Conservation (phyloP, 2,329 filamentous ascomycete species). For the Aspergillus ochraceoroseus region DNA sequence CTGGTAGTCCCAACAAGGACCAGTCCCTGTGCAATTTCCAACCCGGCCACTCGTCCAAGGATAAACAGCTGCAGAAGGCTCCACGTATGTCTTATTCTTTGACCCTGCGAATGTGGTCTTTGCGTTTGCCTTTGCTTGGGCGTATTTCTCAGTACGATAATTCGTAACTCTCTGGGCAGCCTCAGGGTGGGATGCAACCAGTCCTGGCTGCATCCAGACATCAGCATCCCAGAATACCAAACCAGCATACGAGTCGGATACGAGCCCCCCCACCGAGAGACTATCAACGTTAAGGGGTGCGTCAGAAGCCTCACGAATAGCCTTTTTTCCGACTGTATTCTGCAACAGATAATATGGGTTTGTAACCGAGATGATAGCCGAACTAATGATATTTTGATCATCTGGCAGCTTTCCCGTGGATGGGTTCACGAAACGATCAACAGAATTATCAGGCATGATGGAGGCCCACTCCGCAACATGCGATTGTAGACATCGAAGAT, state of each 20-base stretch:
- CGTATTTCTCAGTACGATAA: constrained; percentile 56
- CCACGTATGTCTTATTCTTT: constrained; percentile 56
- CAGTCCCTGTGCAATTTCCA: constrained; percentile 63
- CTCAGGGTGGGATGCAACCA: constrained; percentile 60
- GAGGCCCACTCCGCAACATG: constrained; percentile 60
- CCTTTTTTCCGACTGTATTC: constrained; percentile 52
- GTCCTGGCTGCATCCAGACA: constrained; percentile 63
- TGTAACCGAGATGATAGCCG: constrained; percentile 46
- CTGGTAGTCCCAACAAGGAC: constrained; percentile 65
- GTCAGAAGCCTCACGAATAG: constrained; percentile 48
- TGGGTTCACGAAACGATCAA: constrained; percentile 59
- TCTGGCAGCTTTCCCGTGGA: constrained; percentile 54
- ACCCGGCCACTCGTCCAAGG: constrained; percentile 64
- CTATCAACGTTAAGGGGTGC: constrained; percentile 56
- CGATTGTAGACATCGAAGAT: constrained; percentile 49
- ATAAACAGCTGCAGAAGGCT: constrained; percentile 56
- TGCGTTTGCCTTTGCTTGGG: constrained; percentile 58
- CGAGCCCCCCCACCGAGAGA: constrained; percentile 63
- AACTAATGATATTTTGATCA: constrained; percentile 54
- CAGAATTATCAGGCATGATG: constrained; percentile 56
- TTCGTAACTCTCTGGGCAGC: constrained; percentile 60
- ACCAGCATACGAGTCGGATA: constrained; percentile 63
- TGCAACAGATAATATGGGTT: constrained; percentile 48
- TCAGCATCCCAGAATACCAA: constrained; percentile 63
- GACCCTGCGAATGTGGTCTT: constrained; percentile 53